Conservation (phyloP, 2,329 filamentous ascomycete genomes). For the Cercospora citrullina region DNA sequence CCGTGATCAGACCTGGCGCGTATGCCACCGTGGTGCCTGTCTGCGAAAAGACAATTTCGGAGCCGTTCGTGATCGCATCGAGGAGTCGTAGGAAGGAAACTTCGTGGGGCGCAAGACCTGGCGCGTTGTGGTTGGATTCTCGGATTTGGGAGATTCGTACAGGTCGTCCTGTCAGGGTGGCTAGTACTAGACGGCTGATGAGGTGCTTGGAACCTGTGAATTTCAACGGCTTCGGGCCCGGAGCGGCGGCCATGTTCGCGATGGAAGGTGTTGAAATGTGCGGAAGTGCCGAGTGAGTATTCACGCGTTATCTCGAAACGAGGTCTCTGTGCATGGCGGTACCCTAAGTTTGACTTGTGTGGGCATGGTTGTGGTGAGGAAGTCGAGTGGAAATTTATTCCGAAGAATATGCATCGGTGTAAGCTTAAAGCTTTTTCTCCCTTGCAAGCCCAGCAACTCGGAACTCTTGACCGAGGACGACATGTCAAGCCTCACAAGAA, state of each 20-base stretch:
- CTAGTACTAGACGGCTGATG: slow-evolving; percentile 78
- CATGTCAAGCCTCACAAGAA: slow-evolving; percentile 2
- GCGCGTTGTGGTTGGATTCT: slow-evolving; percentile 77
- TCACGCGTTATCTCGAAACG: neutral
- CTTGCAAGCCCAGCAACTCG: slow-evolving; percentile 9
- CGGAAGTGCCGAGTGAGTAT: neutral
- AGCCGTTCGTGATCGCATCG: slow-evolving; percentile 92
- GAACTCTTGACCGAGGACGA: slow-evolving; percentile 9
- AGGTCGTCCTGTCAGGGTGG: slow-evolving; percentile 85
- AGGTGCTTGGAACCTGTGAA: slow-evolving; percentile 86
- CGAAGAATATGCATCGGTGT: slow-evolving; percentile 1
- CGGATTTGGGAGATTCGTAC: slow-evolving; percentile 94
- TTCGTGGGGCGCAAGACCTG: slow-evolving; percentile 88
- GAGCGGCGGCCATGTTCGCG: slow-evolving; percentile 32
- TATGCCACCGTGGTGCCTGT: slow-evolving; percentile 93
- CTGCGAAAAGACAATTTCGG: slow-evolving; percentile 91
- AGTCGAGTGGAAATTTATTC: neutral
- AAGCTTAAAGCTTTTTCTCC: slow-evolving; percentile 7
- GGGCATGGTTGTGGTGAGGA: neutral
- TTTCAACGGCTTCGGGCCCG: slow-evolving; percentile 35
- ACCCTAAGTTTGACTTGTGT: neutral
- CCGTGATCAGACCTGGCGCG: slow-evolving; percentile 87
- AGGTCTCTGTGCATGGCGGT: neutral
- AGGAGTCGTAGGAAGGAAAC: slow-evolving; percentile 94
- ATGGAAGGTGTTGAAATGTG: neutral